Conservation (phyloP, 768 basidiomycete genomes). For the Rhizopogon roseolus region DNA sequence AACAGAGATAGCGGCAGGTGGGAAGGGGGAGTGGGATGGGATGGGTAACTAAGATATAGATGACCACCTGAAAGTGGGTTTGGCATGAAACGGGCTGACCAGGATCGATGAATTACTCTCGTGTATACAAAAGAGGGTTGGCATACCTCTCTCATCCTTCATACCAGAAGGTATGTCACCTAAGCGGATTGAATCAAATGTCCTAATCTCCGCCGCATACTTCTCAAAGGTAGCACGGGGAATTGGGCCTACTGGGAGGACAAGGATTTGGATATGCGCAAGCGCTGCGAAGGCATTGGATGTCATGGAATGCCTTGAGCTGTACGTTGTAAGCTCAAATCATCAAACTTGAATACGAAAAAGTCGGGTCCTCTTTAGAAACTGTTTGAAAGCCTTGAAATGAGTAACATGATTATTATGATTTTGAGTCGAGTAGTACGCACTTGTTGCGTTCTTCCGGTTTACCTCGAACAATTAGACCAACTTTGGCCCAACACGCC, state of each 20-base stretch:
- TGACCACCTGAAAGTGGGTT: slow-evolving; percentile 69
- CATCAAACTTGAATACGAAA: not conserved
- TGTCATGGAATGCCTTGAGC: slow-evolving; percentile 45
- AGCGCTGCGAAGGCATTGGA: slow-evolving; percentile 73
- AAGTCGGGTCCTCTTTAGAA: not conserved
- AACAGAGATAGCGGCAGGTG: slow-evolving; percentile 69
- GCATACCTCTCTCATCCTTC: slow-evolving; percentile 70
- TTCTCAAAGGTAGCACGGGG: slow-evolving; percentile 62
- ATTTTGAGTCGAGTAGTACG: not conserved
- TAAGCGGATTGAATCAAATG: slow-evolving; percentile 68
- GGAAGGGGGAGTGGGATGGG: slow-evolving; percentile 67
- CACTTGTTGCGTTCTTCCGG: not conserved
- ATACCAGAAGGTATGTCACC: slow-evolving; percentile 79
- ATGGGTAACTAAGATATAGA: slow-evolving; percentile 75
- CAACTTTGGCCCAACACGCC: slow-evolving; percentile 13
- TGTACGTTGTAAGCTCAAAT: not conserved
- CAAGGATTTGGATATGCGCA: slow-evolving; percentile 79
- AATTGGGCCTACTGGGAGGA: slow-evolving; percentile 83
- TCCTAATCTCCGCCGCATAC: slow-evolving; percentile 69
- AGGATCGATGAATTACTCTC: slow-evolving; percentile 5
- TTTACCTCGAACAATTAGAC: not conserved
- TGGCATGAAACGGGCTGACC: slow-evolving; percentile 77
- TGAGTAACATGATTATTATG: slow-evolving; percentile 3
- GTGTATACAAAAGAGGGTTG: not conserved
- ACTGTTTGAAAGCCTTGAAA: not conserved